Percentiles rank a stretch among this genome's conserved stretches.
These are phyloP conservation scores for Andrographis paniculata DNA, from an alignment of 305 asterid genomes.

Conservation along the genomic window DNA sequence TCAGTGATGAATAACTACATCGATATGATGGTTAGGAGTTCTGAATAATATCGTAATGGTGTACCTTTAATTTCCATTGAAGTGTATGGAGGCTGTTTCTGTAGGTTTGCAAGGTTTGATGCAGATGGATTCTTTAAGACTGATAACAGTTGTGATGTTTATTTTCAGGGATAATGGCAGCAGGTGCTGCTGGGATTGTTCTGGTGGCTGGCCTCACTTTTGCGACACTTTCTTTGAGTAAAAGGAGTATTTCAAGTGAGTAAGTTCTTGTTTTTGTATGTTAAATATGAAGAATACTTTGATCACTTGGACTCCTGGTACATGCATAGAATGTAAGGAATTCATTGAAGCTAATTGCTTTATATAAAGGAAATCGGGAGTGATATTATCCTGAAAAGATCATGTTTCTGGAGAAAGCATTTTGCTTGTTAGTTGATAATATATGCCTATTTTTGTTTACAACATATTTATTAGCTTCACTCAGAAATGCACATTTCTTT, in stretches of 20 bases:
- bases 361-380: neutral
- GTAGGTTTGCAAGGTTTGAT: no score
- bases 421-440: neutral
- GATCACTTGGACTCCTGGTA: conserved; percentile 3
- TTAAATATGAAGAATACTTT: conserved; percentile 12
- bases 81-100: neutral
- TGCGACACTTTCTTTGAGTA: conserved; percentile 58
- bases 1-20: neutral
- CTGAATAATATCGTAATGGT: no score
- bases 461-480: neutral
- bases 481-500: conserved; percentile 11
- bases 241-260: conserved; percentile 51
- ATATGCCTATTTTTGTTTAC: conserved; percentile 8
- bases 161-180: conserved; percentile 71
- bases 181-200: conserved; percentile 66
- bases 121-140: conserved; percentile 29
- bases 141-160: conserved; percentile 50
- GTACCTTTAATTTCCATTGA: no score
- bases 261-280: conserved; percentile 10
- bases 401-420: conserved; percentile 2
- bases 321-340: neutral
- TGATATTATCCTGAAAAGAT: conserved; percentile 1
- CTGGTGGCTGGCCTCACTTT: conserved; percentile 69
- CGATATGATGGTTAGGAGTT: conserved; percentile 11
- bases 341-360: neutral